A percentile compares a stretch with the other conserved stretches of the same genome.
These are phyloP conservation scores for Aspergillus olivimuriae DNA, from an alignment of 495 filamentous ascomycete genomes.

Conservation along the genomic window DNA sequence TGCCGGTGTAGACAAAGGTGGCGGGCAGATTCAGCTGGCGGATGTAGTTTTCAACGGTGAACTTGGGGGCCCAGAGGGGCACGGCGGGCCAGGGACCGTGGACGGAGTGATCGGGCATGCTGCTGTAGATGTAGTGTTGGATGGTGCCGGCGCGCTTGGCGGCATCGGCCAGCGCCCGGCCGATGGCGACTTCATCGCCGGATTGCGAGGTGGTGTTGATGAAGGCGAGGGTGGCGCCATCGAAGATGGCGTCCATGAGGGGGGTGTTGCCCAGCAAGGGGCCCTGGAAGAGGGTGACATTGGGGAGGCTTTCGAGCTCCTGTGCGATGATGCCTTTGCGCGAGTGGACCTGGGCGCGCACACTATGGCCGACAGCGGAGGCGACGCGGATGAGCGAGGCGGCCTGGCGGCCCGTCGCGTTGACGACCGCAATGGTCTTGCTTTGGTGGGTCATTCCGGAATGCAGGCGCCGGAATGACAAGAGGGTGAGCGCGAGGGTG, in stretches of 20 bases:
- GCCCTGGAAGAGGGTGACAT: conserved; percentile 78
- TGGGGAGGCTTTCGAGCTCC: conserved; percentile 72
- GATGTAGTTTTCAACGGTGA: conserved; percentile 85
- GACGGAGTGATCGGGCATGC: conserved; percentile 88
- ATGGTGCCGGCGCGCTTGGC: conserved; percentile 74
- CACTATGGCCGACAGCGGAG: conserved; percentile 82
- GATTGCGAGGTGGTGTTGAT: conserved; percentile 95
- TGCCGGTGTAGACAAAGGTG: conserved; percentile 92
- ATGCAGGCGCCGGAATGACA: neutral
- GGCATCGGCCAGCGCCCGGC: conserved; percentile 78
- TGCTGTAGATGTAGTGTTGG: conserved; percentile 89
- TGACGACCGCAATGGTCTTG: conserved; percentile 87
- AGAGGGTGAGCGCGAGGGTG: neutral
- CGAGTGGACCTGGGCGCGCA: conserved; percentile 82
- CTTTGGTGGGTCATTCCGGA: conserved; percentile 42
- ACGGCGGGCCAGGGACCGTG: conserved; percentile 74
- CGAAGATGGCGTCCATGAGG: conserved; percentile 73
- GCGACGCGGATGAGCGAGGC: conserved; percentile 90
- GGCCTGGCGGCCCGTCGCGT: conserved; percentile 86
- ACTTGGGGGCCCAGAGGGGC: conserved; percentile 88
- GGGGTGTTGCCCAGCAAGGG: conserved; percentile 63
- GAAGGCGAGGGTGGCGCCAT: conserved; percentile 80
- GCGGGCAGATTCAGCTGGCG: conserved; percentile 74
- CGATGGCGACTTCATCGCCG: conserved; percentile 88
- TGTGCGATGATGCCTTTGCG: conserved; percentile 74